Conservation (phyloP, 2,329 filamentous ascomycete species). For the Calonectria pseudoturangicola region DNA sequence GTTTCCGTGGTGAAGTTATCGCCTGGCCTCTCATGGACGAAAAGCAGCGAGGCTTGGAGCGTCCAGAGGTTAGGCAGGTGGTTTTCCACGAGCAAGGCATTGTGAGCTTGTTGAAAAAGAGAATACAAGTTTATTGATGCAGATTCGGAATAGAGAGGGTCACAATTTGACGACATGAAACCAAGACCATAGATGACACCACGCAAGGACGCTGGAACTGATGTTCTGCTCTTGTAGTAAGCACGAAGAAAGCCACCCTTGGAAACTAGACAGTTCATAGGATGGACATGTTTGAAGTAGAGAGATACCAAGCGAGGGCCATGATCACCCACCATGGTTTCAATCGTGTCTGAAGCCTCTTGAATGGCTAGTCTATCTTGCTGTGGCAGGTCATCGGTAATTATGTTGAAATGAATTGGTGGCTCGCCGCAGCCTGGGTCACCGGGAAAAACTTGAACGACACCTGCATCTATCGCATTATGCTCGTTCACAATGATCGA, state of each 20-base stretch:
- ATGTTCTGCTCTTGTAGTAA: conserved; percentile 55
- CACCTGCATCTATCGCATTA: conserved; percentile 31
- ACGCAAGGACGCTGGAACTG: conserved; percentile 60
- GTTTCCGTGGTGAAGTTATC: conserved; percentile 61
- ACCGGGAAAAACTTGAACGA: conserved; percentile 38
- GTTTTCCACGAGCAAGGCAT: conserved; percentile 60
- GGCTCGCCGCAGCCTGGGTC: conserved; percentile 47
- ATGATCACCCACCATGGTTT: conserved; percentile 56
- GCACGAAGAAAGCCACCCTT: conserved; percentile 58
- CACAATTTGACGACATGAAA: conserved; percentile 19
- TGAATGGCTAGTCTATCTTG: conserved; percentile 58
- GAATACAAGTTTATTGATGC: conserved; percentile 58
- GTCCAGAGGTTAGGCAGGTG: conserved; percentile 62
- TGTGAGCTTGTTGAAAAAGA: conserved; percentile 56
- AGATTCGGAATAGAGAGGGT: conserved; percentile 45
- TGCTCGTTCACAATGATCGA: conserved; percentile 38
- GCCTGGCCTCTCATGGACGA: conserved; percentile 61
- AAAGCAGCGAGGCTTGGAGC: conserved; percentile 61
- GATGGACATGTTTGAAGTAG: conserved; percentile 63
- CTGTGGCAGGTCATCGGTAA: conserved; percentile 60
- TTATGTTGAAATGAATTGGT: conserved; percentile 61
- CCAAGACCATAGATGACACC: conserved; percentile 53
- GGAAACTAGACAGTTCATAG: conserved; percentile 59
- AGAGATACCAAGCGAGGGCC: conserved; percentile 58
- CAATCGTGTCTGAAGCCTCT: conserved; percentile 59